These are phyloP conservation scores for Boeremia lycopersici DNA, from an alignment of 2,329 filamentous ascomycete genomes.

Conservation along the genomic window DNA sequence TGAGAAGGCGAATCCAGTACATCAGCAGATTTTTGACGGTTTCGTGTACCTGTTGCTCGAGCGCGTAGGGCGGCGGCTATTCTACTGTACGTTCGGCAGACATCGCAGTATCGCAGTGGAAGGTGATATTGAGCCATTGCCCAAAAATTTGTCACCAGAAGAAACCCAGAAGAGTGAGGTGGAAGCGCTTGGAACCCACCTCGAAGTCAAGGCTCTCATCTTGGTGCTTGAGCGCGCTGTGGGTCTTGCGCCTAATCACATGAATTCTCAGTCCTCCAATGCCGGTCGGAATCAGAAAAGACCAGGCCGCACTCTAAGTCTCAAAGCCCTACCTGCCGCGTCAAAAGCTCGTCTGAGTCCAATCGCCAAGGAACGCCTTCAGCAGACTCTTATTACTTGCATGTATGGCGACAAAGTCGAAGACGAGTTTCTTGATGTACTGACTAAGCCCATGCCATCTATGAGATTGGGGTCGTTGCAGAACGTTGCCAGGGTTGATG, in stretches of 20 bases:
- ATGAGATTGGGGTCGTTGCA: slow-evolving; percentile 29
- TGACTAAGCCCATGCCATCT: slow-evolving; percentile 47
- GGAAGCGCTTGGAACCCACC: slow-evolving; percentile 28
- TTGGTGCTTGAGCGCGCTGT: slow-evolving; percentile 50
- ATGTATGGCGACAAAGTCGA: slow-evolving; percentile 49
- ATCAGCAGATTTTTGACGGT: slow-evolving; percentile 53
- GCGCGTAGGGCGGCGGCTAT: slow-evolving; percentile 47
- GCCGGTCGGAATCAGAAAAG: slow-evolving; percentile 3
- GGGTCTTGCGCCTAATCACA: slow-evolving; percentile 45
- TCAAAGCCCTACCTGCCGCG: slow-evolving; percentile 28
- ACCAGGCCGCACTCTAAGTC: slow-evolving; percentile 32
- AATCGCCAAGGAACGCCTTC: slow-evolving; percentile 51
- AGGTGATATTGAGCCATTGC: slow-evolving; percentile 30
- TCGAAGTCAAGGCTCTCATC: slow-evolving; percentile 52
- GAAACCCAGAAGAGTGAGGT: slow-evolving; percentile 22
- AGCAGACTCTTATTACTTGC: slow-evolving; percentile 52
- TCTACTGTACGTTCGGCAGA: slow-evolving; percentile 48
- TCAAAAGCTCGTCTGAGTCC: slow-evolving; percentile 43
- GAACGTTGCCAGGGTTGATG: slow-evolving; percentile 45
- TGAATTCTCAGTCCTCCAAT: slow-evolving; percentile 30
- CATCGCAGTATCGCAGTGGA: slow-evolving; percentile 34
- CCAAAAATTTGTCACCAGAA: slow-evolving; percentile 5
- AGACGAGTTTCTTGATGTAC: slow-evolving; percentile 50
- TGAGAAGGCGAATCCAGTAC: slow-evolving; percentile 41
- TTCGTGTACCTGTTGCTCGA: slow-evolving; percentile 51